These are phyloP conservation scores for Fraxinus sp. DNA, from an alignment of 305 asterid genomes.

Conservation along the genomic window DNA sequence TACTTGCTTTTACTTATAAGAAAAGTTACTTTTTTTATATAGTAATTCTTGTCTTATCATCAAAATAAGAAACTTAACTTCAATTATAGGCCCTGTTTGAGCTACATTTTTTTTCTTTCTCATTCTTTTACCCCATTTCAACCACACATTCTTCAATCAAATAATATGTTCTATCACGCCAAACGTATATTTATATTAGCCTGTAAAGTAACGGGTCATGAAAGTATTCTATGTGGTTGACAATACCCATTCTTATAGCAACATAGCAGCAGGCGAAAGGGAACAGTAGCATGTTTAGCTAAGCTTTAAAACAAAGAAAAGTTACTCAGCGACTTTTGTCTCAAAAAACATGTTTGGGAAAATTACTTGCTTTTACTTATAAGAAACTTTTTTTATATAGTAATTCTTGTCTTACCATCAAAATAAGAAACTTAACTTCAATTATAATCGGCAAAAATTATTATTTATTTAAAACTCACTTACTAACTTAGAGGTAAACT, in stretches of 20 bases:
- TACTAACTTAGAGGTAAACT: background rate
- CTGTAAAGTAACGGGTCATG: conserved; percentile 45
- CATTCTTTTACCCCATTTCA: too few species aligned
- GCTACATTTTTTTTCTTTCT: too few species aligned
- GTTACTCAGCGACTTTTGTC: background rate
- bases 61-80: background rate
- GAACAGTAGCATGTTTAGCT: background rate
- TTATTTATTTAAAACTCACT: background rate
- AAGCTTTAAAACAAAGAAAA: background rate
- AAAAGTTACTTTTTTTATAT: background rate
- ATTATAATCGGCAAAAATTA: background rate
- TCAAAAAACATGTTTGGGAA: background rate
- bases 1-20: background rate
- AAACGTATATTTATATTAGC: conserved; percentile 89
- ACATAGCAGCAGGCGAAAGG: background rate
- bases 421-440: background rate
- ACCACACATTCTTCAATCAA: too few species aligned
- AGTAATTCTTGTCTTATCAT: background rate
- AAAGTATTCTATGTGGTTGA: conserved; percentile 15
- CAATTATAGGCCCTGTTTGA: too few species aligned
- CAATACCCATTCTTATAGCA: background rate
- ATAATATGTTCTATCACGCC: too few species aligned
- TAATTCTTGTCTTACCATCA: background rate
- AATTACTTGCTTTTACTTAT: background rate
- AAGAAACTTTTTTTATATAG: background rate